Conservation (phyloP, 1,284 basidiomycete genomes). For the Exobasidium rhododendri region DNA sequence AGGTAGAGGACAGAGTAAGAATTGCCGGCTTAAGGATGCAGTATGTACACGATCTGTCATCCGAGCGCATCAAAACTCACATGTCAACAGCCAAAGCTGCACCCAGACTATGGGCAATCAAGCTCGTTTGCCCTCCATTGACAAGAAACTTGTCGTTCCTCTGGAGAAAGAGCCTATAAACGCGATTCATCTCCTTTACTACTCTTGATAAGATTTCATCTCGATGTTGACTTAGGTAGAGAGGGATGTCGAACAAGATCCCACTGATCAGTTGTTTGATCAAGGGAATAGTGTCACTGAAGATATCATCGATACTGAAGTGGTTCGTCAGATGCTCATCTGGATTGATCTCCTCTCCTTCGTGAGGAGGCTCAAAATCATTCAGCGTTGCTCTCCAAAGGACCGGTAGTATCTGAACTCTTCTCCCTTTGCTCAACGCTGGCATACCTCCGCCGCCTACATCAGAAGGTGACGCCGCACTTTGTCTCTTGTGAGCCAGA, state of each 20-base stretch:
- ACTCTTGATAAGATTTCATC: constrained; percentile 61
- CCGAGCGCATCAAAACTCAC: too few species aligned
- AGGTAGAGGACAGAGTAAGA: too few species aligned
- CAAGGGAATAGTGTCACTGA: constrained; percentile 46
- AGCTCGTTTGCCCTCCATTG: constrained; percentile 57
- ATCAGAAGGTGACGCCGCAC: constrained; percentile 29
- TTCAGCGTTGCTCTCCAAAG: constrained; percentile 61
- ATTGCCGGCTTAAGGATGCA: too few species aligned
- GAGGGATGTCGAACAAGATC: constrained; percentile 60
- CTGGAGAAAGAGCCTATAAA: constrained; percentile 61
- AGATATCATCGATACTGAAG: constrained; percentile 56
- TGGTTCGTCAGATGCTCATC: constrained; percentile 37
- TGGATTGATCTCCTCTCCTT: constrained; percentile 53
- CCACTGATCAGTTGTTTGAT: constrained; percentile 29
- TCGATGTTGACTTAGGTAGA: constrained; percentile 57
- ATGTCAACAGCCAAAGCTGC: constrained; percentile 61
- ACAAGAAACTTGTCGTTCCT: constrained; percentile 58
- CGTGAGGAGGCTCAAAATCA: constrained; percentile 53
- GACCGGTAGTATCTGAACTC: constrained; percentile 61
- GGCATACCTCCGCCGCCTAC: constrained; percentile 35
- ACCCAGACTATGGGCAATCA: constrained; percentile 59
- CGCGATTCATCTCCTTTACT: constrained; percentile 42
- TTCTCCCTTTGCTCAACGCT: constrained; percentile 42
- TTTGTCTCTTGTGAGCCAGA: constrained; percentile 34
- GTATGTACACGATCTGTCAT: too few species aligned